Conservation (phyloP, 352 stramenopile species). For the Phytophthora foliorum region DNA sequence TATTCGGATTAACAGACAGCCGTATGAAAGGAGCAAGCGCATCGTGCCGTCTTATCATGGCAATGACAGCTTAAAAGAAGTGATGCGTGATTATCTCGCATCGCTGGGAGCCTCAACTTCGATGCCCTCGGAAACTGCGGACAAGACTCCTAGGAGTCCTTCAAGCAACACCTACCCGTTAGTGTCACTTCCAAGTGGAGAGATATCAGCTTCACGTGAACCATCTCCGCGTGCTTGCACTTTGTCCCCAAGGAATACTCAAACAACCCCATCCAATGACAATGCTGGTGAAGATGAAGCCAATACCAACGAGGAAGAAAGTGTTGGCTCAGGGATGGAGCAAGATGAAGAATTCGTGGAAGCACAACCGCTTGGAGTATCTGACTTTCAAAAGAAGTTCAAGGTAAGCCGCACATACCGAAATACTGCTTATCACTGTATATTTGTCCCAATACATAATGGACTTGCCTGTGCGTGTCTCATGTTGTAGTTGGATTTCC, state of each 20-base stretch:
- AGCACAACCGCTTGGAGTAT: constrained; percentile 57
- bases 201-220: constrained; percentile 17
- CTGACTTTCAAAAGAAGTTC: constrained; percentile 88
- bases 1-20: constrained; percentile 58
- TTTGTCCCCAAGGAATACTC: constrained; percentile 1
- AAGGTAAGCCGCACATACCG: constrained; percentile 48
- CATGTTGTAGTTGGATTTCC: constrained; percentile 53
- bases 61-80: constrained; percentile 66
- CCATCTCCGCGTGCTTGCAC: constrained; percentile 12
- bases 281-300: constrained; percentile 15
- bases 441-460: constrained; percentile 2
- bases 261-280: constrained; percentile 5
- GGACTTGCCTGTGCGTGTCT: constrained; percentile 8
- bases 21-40: constrained; percentile 55
- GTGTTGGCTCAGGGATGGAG: constrained; percentile 14
- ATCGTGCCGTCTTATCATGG: constrained; percentile 55
- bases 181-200: constrained; percentile 11
- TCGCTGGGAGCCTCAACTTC: constrained; percentile 19
- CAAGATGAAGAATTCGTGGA: constrained; percentile 57
- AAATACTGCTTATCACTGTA: neutral
- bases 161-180: constrained; percentile 5
- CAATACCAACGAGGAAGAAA: constrained; percentile 24
- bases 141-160: constrained; percentile 22
- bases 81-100: constrained; percentile 59
- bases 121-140: constrained; percentile 22